Percentiles rank a stretch among this genome's conserved stretches.
Evolutionary conservation across 345 rosid genomes (phyloP).

Genomic region (Jatropha curcas): DNA sequence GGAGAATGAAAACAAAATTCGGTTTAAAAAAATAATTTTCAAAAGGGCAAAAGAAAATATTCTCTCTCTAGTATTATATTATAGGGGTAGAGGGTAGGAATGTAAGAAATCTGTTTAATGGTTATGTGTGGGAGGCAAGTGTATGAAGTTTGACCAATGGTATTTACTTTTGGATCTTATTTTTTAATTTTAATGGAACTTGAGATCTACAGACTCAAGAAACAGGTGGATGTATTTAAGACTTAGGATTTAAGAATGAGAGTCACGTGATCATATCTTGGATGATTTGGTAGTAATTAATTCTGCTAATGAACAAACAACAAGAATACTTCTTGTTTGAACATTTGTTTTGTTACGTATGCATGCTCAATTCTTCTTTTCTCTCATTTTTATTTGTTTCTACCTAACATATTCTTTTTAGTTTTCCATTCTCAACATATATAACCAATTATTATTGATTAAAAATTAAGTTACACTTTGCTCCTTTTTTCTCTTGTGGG

Average conservation of each 20-base stretch:
- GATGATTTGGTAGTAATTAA: not conserved
- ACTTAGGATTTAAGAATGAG: not conserved
- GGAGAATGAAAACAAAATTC: conserved; percentile 32
- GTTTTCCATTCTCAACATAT: no score
- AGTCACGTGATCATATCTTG: conserved; percentile 1
- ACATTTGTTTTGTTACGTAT: no score
- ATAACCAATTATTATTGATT: no score
- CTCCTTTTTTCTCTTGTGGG: no score
- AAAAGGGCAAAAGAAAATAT: conserved; percentile 6
- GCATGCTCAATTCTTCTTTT: no score
- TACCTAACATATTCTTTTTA: no score
- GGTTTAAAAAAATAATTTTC: conserved; percentile 2
- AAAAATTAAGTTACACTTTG: no score
- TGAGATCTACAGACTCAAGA: not conserved
- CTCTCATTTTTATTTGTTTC: no score
- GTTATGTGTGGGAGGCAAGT: not conserved
- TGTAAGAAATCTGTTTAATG: conserved; percentile 34
- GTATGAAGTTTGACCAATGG: conserved; percentile 28
- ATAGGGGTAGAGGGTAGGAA: conserved; percentile 14
- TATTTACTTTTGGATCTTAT: not conserved
- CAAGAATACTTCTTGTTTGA: no score
- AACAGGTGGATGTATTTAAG: not conserved
- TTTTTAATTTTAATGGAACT: not conserved
- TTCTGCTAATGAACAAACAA: no score
- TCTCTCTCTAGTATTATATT: not conserved